phyloP scores from a whole-genome alignment of 2,329 filamentous ascomycete species.

The Tolypocladium nubicola region DNA sequence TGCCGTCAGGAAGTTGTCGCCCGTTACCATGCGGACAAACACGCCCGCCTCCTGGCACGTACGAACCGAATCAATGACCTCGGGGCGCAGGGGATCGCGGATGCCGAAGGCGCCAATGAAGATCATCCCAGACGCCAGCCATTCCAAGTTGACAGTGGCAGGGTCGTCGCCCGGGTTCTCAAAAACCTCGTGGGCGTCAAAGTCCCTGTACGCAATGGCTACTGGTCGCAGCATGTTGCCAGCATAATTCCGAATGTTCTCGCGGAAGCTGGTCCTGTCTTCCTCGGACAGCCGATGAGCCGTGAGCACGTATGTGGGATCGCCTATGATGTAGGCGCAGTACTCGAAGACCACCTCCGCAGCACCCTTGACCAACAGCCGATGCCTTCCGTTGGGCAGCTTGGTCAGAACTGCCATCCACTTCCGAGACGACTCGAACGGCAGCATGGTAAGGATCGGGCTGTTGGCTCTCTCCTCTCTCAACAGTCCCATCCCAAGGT shows the following conservation, averaged over 20 bases:
- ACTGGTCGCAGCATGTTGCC: constrained; percentile 64
- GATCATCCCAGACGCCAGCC: constrained; percentile 35
- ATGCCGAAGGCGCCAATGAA: constrained; percentile 48
- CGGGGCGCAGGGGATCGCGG: constrained; percentile 54
- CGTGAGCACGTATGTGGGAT: constrained; percentile 27
- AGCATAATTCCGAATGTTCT: constrained; percentile 41
- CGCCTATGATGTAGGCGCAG: constrained; percentile 29
- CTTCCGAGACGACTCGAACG: constrained; percentile 43
- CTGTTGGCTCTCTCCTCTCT: constrained; percentile 35
- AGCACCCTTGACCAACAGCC: constrained; percentile 46
- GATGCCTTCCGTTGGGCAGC: constrained; percentile 32
- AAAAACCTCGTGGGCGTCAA: constrained; percentile 55
- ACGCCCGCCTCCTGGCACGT: constrained; percentile 55
- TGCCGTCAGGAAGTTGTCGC: constrained; percentile 33
- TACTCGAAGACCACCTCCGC: constrained; percentile 43
- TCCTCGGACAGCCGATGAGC: constrained; percentile 18
- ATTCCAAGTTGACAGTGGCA: constrained; percentile 23
- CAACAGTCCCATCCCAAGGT: constrained; percentile 33
- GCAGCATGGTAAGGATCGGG: constrained; percentile 36
- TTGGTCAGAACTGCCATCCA: constrained; percentile 46
- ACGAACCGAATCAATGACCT: constrained; percentile 50
- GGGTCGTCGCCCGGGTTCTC: constrained; percentile 31
- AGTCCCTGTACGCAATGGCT: constrained; percentile 64
- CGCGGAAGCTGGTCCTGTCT: constrained; percentile 19
- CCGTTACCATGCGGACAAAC: constrained; percentile 54